These are phyloP conservation scores for Fraxinus greggii DNA, from an alignment of 305 asterid species.

Conservation along the genomic window DNA sequence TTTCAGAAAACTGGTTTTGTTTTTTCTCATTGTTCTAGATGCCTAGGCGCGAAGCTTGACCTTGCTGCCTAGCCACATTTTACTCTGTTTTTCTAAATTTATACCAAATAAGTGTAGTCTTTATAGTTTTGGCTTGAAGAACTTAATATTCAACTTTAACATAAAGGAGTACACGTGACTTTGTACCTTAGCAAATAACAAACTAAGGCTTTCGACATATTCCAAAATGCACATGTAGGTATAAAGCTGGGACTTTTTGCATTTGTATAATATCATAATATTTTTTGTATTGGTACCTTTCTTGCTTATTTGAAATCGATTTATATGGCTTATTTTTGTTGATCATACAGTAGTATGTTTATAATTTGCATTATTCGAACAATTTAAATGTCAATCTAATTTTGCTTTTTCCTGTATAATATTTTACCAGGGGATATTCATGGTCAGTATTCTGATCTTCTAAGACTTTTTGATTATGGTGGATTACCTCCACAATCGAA, in stretches of 20 bases:
- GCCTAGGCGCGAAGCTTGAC: background rate
- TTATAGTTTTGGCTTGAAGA: background rate
- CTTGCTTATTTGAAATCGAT: background rate
- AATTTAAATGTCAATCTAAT: background rate
- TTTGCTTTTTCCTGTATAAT: background rate
- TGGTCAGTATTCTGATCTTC: slow-evolving; percentile 81
- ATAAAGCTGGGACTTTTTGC: background rate
- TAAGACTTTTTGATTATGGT: slow-evolving; percentile 78
- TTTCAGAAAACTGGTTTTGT: background rate
- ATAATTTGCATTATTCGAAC: background rate
- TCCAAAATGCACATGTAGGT: background rate
- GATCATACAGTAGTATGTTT: background rate
- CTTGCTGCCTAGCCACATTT: background rate
- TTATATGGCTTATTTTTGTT: background rate
- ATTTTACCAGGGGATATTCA: slow-evolving; percentile 66
- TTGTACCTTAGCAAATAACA: background rate
- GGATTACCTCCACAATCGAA: slow-evolving; percentile 75
- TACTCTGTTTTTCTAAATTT: background rate
- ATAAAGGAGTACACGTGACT: background rate
- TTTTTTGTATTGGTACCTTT: background rate
- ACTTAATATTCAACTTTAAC: background rate
- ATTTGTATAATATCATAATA: background rate
- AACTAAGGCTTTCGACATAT: background rate
- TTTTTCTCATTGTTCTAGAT: no score
- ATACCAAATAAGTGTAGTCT: background rate